Percentiles rank a stretch among this genome's conserved stretches.
Evolutionary conservation across 805 yeast species (phyloP).

Genomic region (Crinitomyces ghanaensis): DNA sequence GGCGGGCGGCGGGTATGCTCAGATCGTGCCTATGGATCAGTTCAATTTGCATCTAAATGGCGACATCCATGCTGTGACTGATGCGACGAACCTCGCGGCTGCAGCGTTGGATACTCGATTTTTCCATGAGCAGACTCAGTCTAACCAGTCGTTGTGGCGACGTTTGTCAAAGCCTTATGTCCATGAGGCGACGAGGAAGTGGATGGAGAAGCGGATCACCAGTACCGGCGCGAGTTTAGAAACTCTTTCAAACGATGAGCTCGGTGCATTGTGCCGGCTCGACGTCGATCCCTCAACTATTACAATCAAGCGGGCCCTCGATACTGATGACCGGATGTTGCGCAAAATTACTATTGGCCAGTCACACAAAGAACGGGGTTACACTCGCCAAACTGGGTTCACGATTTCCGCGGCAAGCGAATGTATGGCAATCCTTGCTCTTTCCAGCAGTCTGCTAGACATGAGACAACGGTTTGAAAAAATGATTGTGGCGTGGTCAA

Average conservation of each 20-base stretch:
- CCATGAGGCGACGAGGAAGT: no score
- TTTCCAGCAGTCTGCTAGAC: slow-evolving; percentile 65
- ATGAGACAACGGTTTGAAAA: slow-evolving; percentile 79
- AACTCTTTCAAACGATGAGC: slow-evolving; percentile 66
- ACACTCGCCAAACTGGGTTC: slow-evolving; percentile 77
- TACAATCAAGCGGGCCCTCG: slow-evolving; percentile 88
- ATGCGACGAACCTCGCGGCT: slow-evolving; percentile 86
- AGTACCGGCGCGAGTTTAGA: slow-evolving; percentile 76
- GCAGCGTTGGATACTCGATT: slow-evolving; percentile 96
- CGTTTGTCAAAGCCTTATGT: slow-evolving; percentile 69
- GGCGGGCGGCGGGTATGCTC: slow-evolving; percentile 98
- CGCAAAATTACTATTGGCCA: slow-evolving; percentile 84
- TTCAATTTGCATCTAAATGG: slow-evolving; percentile 97
- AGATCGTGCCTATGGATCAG: slow-evolving; percentile 98
- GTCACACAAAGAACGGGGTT: slow-evolving; percentile 88
- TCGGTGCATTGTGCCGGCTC: slow-evolving; percentile 62
- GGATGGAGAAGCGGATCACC: slow-evolving; percentile 64
- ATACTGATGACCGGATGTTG: slow-evolving; percentile 84
- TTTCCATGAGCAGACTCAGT: slow-evolving; percentile 87
- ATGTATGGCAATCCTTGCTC: slow-evolving; percentile 90
- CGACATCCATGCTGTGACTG: slow-evolving; percentile 92
- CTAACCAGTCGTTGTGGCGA: slow-evolving; percentile 65
- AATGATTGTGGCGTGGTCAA: slow-evolving; percentile 78
- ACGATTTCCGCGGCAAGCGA: slow-evolving; percentile 96
- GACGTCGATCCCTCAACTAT: slow-evolving; percentile 84